Evolutionary conservation across 495 filamentous ascomycete species (phyloP), one percentile per base, ranked within the genome.

Genomic region (Cryomyces minteri): DNA sequence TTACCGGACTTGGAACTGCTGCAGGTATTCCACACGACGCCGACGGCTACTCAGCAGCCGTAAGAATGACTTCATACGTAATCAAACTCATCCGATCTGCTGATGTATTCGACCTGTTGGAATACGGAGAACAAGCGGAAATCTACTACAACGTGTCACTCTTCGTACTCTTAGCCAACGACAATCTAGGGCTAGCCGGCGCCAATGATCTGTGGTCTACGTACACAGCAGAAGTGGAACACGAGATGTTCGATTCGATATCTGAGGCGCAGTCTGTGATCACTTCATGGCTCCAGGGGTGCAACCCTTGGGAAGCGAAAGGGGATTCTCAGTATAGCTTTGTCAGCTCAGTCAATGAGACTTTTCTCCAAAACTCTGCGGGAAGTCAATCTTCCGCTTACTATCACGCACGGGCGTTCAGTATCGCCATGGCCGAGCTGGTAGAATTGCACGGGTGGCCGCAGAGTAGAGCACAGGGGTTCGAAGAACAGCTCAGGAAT

Each of bases 21-120:
- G 32, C n/a, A 41, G 55, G 40, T 30, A 49, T 71, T 18, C 52
- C 66, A 28, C 63, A 77, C 37, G 87, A 95, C 61, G 62, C 64
- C 3, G 67, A 68, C 43, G 83, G 82, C 1, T 74, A 74, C 18
- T 86, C 85, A 1, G 65, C 72, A 44, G 74, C 83, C 12, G 72
- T 88, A 31, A 69, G 90, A 42, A 77, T 92, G 64, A 73, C 78
- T 12, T 59, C 73, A 39, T 93, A 82, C 59, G 70, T 72, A 0
- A 62, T 68, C 10, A 69, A 65, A 42, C 53, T 87, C 9, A 48
- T 88, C 10, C 58, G 53, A 0, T 52, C 48, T 5, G 52, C 47
- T 2, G 53, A 56, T 14, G 12, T 54, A 5, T 51, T 54, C 28
- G 41, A 46, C 4, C 45, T 10, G 33, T 46, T 56, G 1, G 41